Base-by-base conservation (phyloP, 352 stramenopile species). In the Globisporangium uncinulatum region DNA sequence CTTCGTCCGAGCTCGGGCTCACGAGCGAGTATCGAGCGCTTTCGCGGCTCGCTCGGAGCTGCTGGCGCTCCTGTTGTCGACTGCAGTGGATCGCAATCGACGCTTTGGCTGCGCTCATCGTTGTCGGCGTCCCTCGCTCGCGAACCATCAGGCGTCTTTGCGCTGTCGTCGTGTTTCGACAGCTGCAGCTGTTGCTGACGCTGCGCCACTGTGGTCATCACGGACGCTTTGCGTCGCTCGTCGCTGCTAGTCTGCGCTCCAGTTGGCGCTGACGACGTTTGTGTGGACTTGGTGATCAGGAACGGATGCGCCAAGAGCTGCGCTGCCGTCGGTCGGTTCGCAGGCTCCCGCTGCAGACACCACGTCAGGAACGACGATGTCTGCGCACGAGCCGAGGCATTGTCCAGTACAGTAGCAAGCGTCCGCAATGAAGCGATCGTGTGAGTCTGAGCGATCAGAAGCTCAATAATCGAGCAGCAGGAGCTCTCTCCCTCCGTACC, bases 241-340 rank as follows among this genome's bases (percentile, higher is more conserved):
- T 31, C 21, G 37, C 19, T 52, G 21, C 6, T 46, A 49, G 5
- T 49, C n/a, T 13, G 19, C 14, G 44, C n/a, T 14, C 8, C 19
- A 32, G 44, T 29, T 4, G 24, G 1, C 24, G 24, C 24, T 1
- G 24, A 17, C 44, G 44, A 32, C 19, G n/a, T n/a, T 48, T 15
- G 42, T 7, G 42, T 21, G 6, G 31, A 21, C 19, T 17, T 0
- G 8, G 44, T 32, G 14, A 65, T 66, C 8, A 98, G 59, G 65
- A 99, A 99, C 5, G 80, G 76, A 61, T 98, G 89, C 3, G 75
- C 60, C 0, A 99, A 68, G n/a, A 99, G 72, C 54, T 97, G 79
- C 19, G 57, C 72, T 6, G 95, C 88, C 17, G 73, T 92, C 5
- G 94, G 90, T 44, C 96, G 78, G 19, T 96, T 67, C 17, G 63